Evolutionary conservation across 306 rosid genomes (phyloP), one percentile per base, ranked within the genome.

Genomic region (Cicer chorassanicum): DNA sequence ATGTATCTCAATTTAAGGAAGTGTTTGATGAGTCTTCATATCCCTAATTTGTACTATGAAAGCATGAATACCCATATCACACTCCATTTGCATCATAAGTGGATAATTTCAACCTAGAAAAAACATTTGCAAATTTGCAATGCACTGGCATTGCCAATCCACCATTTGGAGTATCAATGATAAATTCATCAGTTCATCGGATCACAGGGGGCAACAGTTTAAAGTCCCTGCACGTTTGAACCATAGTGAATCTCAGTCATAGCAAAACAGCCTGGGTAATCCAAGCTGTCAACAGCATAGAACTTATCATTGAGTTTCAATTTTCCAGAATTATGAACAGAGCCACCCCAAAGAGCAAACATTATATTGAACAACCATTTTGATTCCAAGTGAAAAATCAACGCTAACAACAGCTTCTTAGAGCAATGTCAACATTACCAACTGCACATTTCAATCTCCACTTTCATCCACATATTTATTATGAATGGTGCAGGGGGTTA

Each of bases 81-180:
- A 73, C 68, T 78, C 88, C 93, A 71, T 85, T 91, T 21, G 78
- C 14, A 54, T 86, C 91, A 78, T 87, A 86, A 57, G 85, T 81
- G 11, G 92, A 97, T 80, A 94, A 78, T 73, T 86, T 53, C 78
- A 94, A 78, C 86, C 88, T 86, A 10, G 98, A 96, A 62, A 94
- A 94, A 77, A 94, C 96, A 44, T 90, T 74, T 53, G 98, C 96
- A 82, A 94, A 88, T 81, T 94, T 94, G 55, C 98, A 97, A 56
- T 94, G 98, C 77, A 91, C 96, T 2, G 98, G 98, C 98, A 82
- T 94, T 94, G 24, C 97, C 99, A 74, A 94, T 94, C 99, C 99
- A 94, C 99, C 99, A 75, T 87, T 88, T 29, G 97, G 99, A 8
- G 99, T 94, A 78, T 94, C 75, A 56, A 94, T 84, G 72, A 92